Evolutionary conservation across 2,329 filamentous ascomycete genomes (phyloP).

Genomic region (Sclerotinia glacialis): DNA sequence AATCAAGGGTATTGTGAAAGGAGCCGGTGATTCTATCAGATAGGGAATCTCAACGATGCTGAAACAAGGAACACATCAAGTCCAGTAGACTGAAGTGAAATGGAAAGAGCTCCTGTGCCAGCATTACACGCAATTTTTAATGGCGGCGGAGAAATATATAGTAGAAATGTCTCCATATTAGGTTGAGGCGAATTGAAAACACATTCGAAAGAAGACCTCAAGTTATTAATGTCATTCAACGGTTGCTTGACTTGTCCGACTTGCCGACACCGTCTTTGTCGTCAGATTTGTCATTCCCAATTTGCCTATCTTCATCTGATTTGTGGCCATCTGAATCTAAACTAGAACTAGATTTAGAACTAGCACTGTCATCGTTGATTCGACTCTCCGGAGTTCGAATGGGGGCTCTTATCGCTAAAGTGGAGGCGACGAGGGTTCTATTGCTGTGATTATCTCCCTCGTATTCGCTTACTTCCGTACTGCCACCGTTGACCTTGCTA

Average conservation of each 20-base stretch:
- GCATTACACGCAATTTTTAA: not conserved
- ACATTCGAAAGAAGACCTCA: constrained; percentile 12
- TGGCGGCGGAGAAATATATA: not conserved
- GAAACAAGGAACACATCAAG: not conserved
- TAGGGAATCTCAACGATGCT: constrained; percentile 11
- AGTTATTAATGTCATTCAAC: not conserved
- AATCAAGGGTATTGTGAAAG: constrained; percentile 6
- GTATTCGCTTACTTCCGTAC: constrained; percentile 36
- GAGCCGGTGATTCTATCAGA: not conserved
- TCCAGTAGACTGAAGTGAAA: not conserved
- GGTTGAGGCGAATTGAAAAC: constrained; percentile 12
- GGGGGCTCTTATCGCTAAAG: constrained; percentile 27
- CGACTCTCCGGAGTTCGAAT: constrained; percentile 24
- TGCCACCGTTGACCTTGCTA: constrained; percentile 35
- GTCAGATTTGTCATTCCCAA: not conserved
- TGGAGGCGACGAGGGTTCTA: constrained; percentile 25
- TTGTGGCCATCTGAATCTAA: constrained; percentile 23
- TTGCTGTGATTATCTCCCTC: constrained; percentile 32
- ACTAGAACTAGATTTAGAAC: constrained; percentile 14
- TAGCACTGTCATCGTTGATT: constrained; percentile 18
- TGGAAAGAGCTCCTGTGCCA: not conserved
- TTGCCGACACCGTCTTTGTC: not conserved
- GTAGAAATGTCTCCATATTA: constrained; percentile 23
- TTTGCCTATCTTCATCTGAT: constrained; percentile 25
- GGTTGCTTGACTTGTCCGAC: not conserved